Conservation (phyloP, 2,329 filamentous ascomycete genomes). For the Sporothrix schenckii region DNA sequence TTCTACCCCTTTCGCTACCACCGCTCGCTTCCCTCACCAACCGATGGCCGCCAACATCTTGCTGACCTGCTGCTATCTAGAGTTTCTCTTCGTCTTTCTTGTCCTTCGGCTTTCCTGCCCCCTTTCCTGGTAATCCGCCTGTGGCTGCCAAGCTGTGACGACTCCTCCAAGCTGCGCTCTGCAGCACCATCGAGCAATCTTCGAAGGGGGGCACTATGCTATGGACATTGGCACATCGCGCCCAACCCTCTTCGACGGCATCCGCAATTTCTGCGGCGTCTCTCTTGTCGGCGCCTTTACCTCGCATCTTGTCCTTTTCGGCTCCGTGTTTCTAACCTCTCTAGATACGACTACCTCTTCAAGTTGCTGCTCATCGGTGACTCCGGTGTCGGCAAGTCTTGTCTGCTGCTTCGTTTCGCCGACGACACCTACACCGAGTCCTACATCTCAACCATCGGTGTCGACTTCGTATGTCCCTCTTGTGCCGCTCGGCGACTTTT, state of each 20-base stretch:
- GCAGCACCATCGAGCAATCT: neutral
- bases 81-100: constrained; percentile 13
- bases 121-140: neutral
- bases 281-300: neutral
- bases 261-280: neutral
- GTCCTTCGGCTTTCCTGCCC: neutral
- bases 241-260: neutral
- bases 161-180: neutral
- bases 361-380: constrained; percentile 99
- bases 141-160: neutral
- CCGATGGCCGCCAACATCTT: neutral
- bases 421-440: constrained; percentile 99
- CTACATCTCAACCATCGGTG: constrained; percentile 99
- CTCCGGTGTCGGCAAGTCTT: constrained; percentile 99
- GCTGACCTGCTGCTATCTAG: constrained; percentile 27
- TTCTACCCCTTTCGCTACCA: constrained; percentile 31
- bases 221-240: neutral
- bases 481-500: neutral
- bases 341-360: constrained; percentile 99
- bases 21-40: neutral
- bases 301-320: neutral
- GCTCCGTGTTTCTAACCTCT: constrained; percentile 14
- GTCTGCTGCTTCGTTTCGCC: constrained; percentile 94
- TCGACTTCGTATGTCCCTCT: constrained; percentile 81
- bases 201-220: constrained; percentile 1